Evolutionary conservation across 768 basidiomycete species (phyloP).

Genomic region (Chlorophyllum brunneum): DNA sequence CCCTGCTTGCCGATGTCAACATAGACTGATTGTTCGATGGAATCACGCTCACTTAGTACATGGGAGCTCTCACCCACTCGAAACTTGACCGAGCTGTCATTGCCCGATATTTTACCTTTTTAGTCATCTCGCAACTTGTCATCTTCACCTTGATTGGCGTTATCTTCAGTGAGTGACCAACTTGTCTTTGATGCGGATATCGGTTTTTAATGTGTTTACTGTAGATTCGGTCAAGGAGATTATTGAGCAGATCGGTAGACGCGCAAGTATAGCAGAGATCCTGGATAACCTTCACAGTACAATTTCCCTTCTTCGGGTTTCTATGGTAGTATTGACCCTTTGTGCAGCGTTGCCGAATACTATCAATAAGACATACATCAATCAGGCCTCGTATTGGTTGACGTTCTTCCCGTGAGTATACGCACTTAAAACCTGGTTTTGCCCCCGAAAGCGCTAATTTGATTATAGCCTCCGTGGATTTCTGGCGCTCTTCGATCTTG

Average conservation of each 20-base stretch:
- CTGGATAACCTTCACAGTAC: constrained; percentile 42
- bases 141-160: constrained; percentile 94
- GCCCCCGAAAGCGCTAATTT: neutral
- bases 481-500: constrained; percentile 90
- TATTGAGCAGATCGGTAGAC: constrained; percentile 37
- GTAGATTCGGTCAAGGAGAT: constrained; percentile 41
- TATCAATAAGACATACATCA: constrained; percentile 87
- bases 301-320: constrained; percentile 16
- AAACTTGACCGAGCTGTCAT: constrained; percentile 87
- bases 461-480: constrained; percentile 79
- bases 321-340: neutral
- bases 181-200: neutral
- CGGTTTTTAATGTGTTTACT: neutral
- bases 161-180: constrained; percentile 63
- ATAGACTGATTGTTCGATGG: constrained; percentile 34
- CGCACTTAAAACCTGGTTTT: neutral
- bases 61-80: constrained; percentile 65
- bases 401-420: constrained; percentile 86
- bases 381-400: constrained; percentile 89
- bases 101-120: constrained; percentile 89
- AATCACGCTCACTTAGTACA: constrained; percentile 57
- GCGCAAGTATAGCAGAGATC: constrained; percentile 44
- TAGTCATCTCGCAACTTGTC: constrained; percentile 90
- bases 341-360: constrained; percentile 55
- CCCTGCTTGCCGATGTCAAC: constrained; percentile 27